A percentile compares a stretch with the other conserved stretches of the same genome.
These are phyloP conservation scores for Camelina neglecta DNA, from an alignment of 345 rosid species.

Conservation along the genomic window DNA sequence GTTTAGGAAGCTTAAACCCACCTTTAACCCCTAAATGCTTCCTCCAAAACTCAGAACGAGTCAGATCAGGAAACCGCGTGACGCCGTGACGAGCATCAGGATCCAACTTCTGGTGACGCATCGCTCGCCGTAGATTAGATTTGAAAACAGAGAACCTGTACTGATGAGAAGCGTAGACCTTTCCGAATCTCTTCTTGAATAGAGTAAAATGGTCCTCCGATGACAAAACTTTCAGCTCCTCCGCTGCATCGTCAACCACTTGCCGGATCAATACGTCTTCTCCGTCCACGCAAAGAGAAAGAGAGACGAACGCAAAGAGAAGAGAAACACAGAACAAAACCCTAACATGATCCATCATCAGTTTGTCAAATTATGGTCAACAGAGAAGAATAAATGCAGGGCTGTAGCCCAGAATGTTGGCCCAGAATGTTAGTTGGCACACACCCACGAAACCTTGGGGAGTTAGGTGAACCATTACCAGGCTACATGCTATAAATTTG, in stretches of 20 bases:
- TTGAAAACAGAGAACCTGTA: slow-evolving; percentile 61
- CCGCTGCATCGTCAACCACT: no score
- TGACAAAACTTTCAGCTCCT: neutral
- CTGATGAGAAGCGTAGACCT: slow-evolving; percentile 60
- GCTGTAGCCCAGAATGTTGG: slow-evolving; percentile 2
- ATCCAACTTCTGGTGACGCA: no score
- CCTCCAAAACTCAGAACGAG: no score
- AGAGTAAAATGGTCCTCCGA: slow-evolving; percentile 68
- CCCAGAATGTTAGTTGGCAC: slow-evolving; percentile 12
- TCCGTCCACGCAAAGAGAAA: no score
- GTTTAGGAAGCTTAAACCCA: slow-evolving; percentile 62
- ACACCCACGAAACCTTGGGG: neutral
- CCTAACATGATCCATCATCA: slow-evolving; percentile 7
- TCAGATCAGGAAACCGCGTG: no score
- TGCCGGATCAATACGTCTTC: no score
- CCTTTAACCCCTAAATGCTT: slow-evolving; percentile 34
- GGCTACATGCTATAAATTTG: neutral
- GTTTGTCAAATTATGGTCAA: no score
- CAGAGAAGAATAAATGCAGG: neutral
- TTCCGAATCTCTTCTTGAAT: slow-evolving; percentile 67
- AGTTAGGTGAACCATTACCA: neutral
- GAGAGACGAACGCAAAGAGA: no score
- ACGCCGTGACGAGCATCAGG: no score
- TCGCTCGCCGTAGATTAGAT: slow-evolving; percentile 57
- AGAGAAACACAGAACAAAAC: slow-evolving; percentile 31